These are phyloP conservation scores for Phytophthora pseudosyringae DNA, from an alignment of 352 stramenopile species.

Conservation along the genomic window DNA sequence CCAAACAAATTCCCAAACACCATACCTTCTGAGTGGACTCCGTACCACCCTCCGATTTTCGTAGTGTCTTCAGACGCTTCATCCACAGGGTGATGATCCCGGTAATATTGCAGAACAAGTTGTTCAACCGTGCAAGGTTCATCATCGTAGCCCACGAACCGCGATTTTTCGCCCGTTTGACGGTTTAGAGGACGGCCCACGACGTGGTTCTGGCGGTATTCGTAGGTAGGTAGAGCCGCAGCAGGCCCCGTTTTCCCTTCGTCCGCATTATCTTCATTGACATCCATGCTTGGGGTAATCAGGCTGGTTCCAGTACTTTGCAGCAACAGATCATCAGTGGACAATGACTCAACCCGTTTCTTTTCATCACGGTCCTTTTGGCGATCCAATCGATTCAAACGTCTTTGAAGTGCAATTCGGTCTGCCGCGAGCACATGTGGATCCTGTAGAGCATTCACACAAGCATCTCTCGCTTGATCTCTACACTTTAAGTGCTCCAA, in stretches of 20 bases:
- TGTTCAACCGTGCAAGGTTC: conserved; percentile 86
- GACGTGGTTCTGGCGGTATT: conserved; percentile 59
- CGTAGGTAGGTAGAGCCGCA: conserved; percentile 23
- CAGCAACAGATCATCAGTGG: conserved; percentile 20
- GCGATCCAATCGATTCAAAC: conserved; percentile 54
- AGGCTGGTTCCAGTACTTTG: conserved; percentile 30
- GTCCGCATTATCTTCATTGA: conserved; percentile 11
- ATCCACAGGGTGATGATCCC: conserved; percentile 33
- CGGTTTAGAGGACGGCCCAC: conserved; percentile 79
- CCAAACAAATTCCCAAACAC: conserved; percentile 81
- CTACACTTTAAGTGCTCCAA: conserved; percentile 74
- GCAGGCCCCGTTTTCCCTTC: conserved; percentile 16
- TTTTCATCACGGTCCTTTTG: conserved; percentile 21
- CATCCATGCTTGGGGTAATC: conserved; percentile 5
- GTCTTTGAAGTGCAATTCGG: conserved; percentile 58
- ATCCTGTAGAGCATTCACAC: conserved; percentile 63
- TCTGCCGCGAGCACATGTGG: conserved; percentile 59
- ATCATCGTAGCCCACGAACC: conserved; percentile 90
- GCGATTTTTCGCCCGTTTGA: conserved; percentile 77
- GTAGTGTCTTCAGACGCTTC: neutral
- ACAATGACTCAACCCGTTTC: conserved; percentile 17
- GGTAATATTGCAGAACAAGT: conserved; percentile 84
- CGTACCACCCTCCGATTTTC: conserved; percentile 72
- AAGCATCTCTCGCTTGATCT: conserved; percentile 55
- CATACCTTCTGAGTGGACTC: conserved; percentile 84